Percentiles rank a stretch among this genome's conserved stretches.
phyloP scores from a whole-genome alignment of 169 alveolate species.

The Cryptosporidium tyzzeri region DNA sequence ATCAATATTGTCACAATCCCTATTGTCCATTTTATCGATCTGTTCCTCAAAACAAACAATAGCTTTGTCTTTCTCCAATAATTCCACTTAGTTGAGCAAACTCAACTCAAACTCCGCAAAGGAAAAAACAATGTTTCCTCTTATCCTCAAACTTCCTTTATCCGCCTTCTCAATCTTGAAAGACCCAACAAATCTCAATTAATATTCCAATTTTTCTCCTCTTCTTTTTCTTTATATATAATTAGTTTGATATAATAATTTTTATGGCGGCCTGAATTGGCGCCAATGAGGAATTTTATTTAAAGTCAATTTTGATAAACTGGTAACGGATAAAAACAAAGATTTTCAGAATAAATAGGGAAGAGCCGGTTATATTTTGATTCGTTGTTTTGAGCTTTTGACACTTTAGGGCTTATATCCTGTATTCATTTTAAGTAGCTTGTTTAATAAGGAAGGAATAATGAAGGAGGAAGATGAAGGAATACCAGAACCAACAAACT shows the following conservation, averaged over 20 bases:
- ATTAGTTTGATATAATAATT: background rate
- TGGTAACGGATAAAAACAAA: background rate
- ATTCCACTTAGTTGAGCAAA: background rate
- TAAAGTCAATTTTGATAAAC: constrained; percentile 4
- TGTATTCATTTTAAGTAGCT: background rate
- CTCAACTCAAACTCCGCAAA: background rate
- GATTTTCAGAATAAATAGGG: background rate
- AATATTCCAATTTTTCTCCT: background rate
- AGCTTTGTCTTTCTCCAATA: background rate
- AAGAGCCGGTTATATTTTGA: background rate
- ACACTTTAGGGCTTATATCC: background rate
- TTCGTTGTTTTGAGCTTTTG: background rate
- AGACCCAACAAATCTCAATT: background rate
- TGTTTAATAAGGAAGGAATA: background rate
- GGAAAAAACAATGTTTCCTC: background rate
- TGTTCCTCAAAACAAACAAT: background rate
- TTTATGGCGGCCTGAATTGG: background rate
- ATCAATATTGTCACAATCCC: constrained; percentile 58
- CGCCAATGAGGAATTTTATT: background rate
- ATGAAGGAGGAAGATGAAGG: background rate
- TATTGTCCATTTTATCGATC: constrained; percentile 40
- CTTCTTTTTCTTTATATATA: background rate
- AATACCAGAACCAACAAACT: background rate
- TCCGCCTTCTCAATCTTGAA: background rate
- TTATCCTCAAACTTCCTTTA: background rate